Conservation (phyloP, 2,329 filamentous ascomycete species). For the Stenocarpella maydis region DNA sequence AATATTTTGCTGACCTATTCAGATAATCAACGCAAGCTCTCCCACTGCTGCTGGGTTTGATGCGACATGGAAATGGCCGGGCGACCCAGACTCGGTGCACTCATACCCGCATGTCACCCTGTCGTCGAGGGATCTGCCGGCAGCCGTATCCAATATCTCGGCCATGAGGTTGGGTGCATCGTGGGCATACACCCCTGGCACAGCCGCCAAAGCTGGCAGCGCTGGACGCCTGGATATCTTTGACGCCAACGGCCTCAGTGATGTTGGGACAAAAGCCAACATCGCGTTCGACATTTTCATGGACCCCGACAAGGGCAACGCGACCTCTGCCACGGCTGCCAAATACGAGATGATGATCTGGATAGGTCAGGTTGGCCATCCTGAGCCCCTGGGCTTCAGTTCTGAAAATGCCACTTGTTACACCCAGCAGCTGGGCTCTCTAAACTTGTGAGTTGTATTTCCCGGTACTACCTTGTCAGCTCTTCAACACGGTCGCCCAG, state of each 20-base stretch:
- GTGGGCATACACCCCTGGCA: conserved; percentile 44
- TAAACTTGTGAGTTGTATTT: conserved; percentile 41
- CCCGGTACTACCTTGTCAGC: background rate
- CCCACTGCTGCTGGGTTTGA: conserved; percentile 39
- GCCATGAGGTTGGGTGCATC: conserved; percentile 40
- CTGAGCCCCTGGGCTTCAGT: conserved; percentile 42
- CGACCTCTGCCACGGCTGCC: conserved; percentile 41
- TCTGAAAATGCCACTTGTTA: conserved; percentile 39
- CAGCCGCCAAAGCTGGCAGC: conserved; percentile 35
- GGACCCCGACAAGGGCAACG: conserved; percentile 40
- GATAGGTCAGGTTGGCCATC: conserved; percentile 42
- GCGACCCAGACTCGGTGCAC: conserved; percentile 41
- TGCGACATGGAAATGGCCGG: conserved; percentile 45
- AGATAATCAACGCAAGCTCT: conserved; percentile 34
- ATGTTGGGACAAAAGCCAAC: conserved; percentile 40
- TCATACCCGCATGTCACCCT: conserved; percentile 47
- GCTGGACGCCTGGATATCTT: conserved; percentile 36
- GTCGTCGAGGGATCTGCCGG: conserved; percentile 40
- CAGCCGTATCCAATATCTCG: conserved; percentile 42
- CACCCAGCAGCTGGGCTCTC: conserved; percentile 38
- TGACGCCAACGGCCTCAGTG: conserved; percentile 38
- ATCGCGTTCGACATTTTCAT: conserved; percentile 47
- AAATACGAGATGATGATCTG: conserved; percentile 47
- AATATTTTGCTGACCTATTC: background rate
- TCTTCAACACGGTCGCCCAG: background rate